These are phyloP conservation scores for Pythium sp. DNA, from an alignment of 352 stramenopile genomes.

Conservation along the genomic window DNA sequence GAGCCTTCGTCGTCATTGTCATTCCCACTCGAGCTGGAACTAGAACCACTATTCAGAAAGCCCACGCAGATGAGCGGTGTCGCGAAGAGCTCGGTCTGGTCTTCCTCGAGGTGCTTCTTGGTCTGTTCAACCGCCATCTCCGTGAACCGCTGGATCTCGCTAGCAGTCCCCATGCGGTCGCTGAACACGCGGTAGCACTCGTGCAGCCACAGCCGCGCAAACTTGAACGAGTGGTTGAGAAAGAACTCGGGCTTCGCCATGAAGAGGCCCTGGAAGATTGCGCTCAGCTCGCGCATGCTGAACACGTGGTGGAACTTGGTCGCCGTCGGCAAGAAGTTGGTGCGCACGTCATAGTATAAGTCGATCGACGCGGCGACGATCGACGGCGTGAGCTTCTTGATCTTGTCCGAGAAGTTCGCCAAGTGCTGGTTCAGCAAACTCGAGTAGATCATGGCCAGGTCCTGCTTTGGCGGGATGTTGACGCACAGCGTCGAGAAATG, in stretches of 20 bases:
- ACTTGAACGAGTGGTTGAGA: conserved; percentile 50
- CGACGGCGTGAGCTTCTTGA: conserved; percentile 60
- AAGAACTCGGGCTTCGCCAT: conserved; percentile 62
- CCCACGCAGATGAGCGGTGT: conserved; percentile 68
- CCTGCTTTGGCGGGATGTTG: conserved; percentile 56
- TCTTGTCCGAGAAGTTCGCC: conserved; percentile 68
- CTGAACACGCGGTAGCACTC: conserved; percentile 91
- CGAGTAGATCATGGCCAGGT: conserved; percentile 71
- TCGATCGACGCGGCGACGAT: conserved; percentile 84
- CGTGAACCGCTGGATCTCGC: conserved; percentile 75
- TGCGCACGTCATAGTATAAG: conserved; percentile 66
- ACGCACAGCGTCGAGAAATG: conserved; percentile 87
- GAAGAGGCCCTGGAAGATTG: conserved; percentile 87
- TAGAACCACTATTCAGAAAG: conserved; percentile 33
- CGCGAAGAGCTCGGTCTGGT: conserved; percentile 68
- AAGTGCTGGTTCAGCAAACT: conserved; percentile 68
- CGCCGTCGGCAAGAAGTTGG: conserved; percentile 86
- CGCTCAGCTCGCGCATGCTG: conserved; percentile 87
- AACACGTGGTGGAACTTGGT: conserved; percentile 94
- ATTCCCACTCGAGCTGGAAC: conserved; percentile 1
- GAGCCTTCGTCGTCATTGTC: conserved; percentile 10
- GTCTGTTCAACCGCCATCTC: conserved; percentile 83
- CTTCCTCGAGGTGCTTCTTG: conserved; percentile 87
- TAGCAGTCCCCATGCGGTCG: conserved; percentile 79
- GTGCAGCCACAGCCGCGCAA: conserved; percentile 89